Conservation (phyloP, 805 yeast species). For the Pichia kluyveri region DNA sequence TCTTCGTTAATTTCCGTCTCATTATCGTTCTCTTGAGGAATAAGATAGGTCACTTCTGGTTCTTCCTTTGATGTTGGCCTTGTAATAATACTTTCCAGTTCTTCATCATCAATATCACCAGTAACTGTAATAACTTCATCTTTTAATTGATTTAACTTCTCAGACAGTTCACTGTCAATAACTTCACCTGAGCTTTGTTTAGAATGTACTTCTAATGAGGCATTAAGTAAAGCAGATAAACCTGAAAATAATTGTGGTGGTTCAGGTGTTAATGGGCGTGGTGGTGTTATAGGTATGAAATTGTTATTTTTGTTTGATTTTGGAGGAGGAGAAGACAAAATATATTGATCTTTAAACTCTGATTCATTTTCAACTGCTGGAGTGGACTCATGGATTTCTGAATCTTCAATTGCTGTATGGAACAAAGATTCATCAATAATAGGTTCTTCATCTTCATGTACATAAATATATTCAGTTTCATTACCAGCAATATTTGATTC, state of each 20-base stretch:
- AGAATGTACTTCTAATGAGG: slow-evolving; percentile 1
- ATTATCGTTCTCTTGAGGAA: no score
- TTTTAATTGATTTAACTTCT: slow-evolving; percentile 1
- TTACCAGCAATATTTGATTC: not conserved
- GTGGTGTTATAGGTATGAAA: slow-evolving; percentile 12
- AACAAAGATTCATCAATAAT: not conserved
- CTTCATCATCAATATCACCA: not conserved
- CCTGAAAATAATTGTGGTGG: slow-evolving; percentile 13
- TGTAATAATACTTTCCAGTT: not conserved
- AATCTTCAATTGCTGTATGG: slow-evolving; percentile 2
- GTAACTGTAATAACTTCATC: slow-evolving; percentile 1
- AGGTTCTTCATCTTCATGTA: not conserved
- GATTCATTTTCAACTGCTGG: not conserved
- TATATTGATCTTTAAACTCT: not conserved
- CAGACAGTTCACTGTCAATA: slow-evolving; percentile 7
- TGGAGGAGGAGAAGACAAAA: not conserved
- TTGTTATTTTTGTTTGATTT: not conserved
- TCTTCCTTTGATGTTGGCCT: not conserved
- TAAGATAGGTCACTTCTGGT: no score
- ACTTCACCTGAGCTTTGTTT: slow-evolving; percentile 6
- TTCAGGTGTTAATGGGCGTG: slow-evolving; percentile 17
- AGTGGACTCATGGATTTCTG: slow-evolving; percentile 1
- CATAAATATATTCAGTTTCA: not conserved
- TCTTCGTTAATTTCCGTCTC: not conserved
- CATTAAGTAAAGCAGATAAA: slow-evolving; percentile 1